Evolutionary conservation across 2,329 filamentous ascomycete species (phyloP), one percentile per base, ranked within the genome.

Genomic region (Didymosphaeria variabile): DNA sequence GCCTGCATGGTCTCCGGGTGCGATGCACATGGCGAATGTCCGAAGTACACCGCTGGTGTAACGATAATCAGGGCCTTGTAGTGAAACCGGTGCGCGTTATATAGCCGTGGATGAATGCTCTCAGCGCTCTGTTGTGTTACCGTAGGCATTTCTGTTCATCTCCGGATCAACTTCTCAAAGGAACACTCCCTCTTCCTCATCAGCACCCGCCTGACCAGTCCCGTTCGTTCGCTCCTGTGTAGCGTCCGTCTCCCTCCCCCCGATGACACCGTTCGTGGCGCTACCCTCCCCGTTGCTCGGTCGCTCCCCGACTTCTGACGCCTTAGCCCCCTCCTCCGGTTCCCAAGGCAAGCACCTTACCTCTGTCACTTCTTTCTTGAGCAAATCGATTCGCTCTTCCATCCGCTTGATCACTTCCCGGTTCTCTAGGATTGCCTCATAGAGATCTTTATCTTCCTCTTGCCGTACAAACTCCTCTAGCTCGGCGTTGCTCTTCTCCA

Each of bases 341-440:
- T 78, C 78, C 86, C 86, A 89, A 34, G 71, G 74, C 75, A 86
- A 78, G 2, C 87, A 86, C 63, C 87, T 68, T 8, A 74, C 80
- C 76, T 88, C 86, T 68, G 86, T 83, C 9, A 93, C 87, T 79
- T 94, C 91, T 45, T 73, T 79, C 66, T 84, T 86, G 63, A 93
- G 81, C 53, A 92, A 76, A 57, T 80, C 81, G 63, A 93, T 85
- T 74, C 90, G 83, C 79, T 88, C 85, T 63, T 85, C 81, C 86
- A 92, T 91, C 68, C 90, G 85, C 63, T 77, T 82, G 59, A 94
- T 90, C 59, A 93, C 90, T 21, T 73, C 77, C 68, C 88, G 84
- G 77, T 93, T 93, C 79, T 94, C 91, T 59, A 80, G 76, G 73
- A 93, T 91, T 60, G 91, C 91, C 60, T 93, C 90, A 67, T 87